These are phyloP conservation scores for Blastobotrys serpentis DNA, from an alignment of 1,139 yeast species.

Conservation along the genomic window DNA sequence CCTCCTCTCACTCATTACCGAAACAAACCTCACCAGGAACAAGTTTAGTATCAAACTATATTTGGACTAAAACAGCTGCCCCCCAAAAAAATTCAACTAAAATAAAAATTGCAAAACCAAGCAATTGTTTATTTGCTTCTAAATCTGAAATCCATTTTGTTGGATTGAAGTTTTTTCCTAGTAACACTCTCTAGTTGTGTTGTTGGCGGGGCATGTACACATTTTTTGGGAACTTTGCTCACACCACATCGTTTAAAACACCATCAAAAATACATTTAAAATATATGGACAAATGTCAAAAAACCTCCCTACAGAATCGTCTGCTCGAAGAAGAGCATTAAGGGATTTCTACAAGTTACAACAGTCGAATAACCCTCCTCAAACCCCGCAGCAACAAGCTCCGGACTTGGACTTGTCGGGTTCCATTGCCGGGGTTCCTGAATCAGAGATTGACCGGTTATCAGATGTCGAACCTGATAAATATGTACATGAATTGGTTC, in stretches of 20 bases:
- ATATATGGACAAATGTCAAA: not conserved
- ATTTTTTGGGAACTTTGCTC: too few relatives aligned
- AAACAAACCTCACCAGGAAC: too few relatives aligned
- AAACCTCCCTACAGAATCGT: conserved; percentile 13
- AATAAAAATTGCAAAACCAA: too few relatives aligned
- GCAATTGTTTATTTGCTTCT: too few relatives aligned
- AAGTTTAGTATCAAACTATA: too few relatives aligned
- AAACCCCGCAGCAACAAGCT: not conserved
- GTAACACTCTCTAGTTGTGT: too few relatives aligned
- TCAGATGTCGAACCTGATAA: conserved; percentile 25
- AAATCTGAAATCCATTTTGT: too few relatives aligned
- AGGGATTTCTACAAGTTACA: conserved; percentile 44
- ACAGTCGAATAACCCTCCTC: conserved; percentile 15
- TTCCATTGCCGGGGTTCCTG: conserved; percentile 11
- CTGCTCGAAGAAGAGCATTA: conserved; percentile 38
- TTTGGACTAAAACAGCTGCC: too few relatives aligned
- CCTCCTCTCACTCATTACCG: too few relatives aligned
- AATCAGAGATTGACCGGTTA: conserved; percentile 17
- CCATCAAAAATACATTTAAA: not conserved
- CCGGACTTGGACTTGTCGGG: conserved; percentile 13
- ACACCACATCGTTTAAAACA: not conserved
- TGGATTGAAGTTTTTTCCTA: too few relatives aligned
- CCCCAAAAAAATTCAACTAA: too few relatives aligned
- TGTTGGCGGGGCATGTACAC: too few relatives aligned
- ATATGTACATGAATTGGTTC: conserved; percentile 31